Conservation (phyloP, 2,329 filamentous ascomycete species). For the Parastagonospora nodorum region DNA sequence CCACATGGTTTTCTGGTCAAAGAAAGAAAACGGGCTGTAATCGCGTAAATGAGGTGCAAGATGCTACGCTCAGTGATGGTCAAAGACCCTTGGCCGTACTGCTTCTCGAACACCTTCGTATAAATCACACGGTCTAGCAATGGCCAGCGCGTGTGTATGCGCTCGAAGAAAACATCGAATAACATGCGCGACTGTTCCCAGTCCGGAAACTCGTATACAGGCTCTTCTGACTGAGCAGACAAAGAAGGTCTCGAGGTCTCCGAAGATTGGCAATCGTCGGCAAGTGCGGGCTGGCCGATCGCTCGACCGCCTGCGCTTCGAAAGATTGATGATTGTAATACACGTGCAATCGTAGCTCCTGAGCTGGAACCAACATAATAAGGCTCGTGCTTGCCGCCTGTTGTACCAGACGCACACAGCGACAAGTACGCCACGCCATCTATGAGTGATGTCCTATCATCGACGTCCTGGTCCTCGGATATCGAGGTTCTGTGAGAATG, state of each 20-base stretch:
- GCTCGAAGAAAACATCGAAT: conserved; percentile 32
- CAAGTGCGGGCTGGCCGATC: neutral
- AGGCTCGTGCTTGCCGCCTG: conserved; percentile 26
- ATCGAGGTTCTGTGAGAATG: conserved; percentile 10
- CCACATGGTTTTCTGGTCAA: conserved; percentile 31
- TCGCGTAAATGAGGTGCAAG: conserved; percentile 34
- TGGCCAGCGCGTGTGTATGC: conserved; percentile 33
- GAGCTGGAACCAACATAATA: conserved; percentile 36
- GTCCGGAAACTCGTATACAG: conserved; percentile 12
- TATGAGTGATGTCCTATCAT: conserved; percentile 29
- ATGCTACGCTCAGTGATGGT: conserved; percentile 27
- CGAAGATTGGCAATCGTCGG: neutral
- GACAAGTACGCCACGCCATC: conserved; percentile 36
- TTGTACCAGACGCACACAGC: conserved; percentile 32
- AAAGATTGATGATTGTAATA: conserved; percentile 34
- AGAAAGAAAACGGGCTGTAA: conserved; percentile 30
- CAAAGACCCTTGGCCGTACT: conserved; percentile 22
- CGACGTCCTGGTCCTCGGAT: conserved; percentile 19
- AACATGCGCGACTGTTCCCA: conserved; percentile 21
- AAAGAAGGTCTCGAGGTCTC: too few relatives aligned
- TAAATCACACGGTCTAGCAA: conserved; percentile 30
- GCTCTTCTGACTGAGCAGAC: neutral
- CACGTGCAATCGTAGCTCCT: conserved; percentile 33
- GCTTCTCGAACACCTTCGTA: conserved; percentile 24
- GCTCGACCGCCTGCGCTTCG: conserved; percentile 11